Conservation (phyloP, 2,329 filamentous ascomycete genomes). For the Colletotrichum nymphaeae region DNA sequence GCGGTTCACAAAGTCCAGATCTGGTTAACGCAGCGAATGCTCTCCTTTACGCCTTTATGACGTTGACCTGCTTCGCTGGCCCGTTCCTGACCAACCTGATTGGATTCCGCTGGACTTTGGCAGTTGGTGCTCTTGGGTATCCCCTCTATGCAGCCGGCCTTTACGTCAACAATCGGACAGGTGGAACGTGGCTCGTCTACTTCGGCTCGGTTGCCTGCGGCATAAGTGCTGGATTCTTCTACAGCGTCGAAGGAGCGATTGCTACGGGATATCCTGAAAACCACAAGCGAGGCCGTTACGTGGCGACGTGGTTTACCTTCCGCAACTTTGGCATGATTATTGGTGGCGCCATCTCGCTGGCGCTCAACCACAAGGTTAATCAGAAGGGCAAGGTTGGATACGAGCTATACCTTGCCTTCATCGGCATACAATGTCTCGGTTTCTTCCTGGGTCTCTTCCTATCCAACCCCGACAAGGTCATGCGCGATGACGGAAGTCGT, state of each 20-base stretch:
- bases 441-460: slow-evolving; percentile 54
- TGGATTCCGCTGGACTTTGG: slow-evolving; percentile 50
- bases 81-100: slow-evolving; percentile 51
- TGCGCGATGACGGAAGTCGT: slow-evolving; percentile 53
- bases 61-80: slow-evolving; percentile 53
- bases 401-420: slow-evolving; percentile 57
- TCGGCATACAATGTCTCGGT: slow-evolving; percentile 59
- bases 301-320: slow-evolving; percentile 62
- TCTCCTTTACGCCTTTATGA: slow-evolving; percentile 57
- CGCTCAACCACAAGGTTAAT: slow-evolving; percentile 53
- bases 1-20: slow-evolving; percentile 53
- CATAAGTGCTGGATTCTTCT: slow-evolving; percentile 73
- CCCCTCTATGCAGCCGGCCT: slow-evolving; percentile 71
- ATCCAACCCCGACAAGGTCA: slow-evolving; percentile 56
- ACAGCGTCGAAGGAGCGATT: slow-evolving; percentile 76
- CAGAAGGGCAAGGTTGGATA: slow-evolving; percentile 50
- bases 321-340: slow-evolving; percentile 56
- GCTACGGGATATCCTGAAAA: slow-evolving; percentile 73
- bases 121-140: slow-evolving; percentile 66
- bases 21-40: slow-evolving; percentile 59
- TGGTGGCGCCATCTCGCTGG: slow-evolving; percentile 62
- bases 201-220: slow-evolving; percentile 47
- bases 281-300: slow-evolving; percentile 66
- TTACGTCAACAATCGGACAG: slow-evolving; percentile 69
- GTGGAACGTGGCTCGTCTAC: slow-evolving; percentile 55